Conservation (phyloP, 2,329 filamentous ascomycete species). For the Acephala macrosclerotiorum region DNA sequence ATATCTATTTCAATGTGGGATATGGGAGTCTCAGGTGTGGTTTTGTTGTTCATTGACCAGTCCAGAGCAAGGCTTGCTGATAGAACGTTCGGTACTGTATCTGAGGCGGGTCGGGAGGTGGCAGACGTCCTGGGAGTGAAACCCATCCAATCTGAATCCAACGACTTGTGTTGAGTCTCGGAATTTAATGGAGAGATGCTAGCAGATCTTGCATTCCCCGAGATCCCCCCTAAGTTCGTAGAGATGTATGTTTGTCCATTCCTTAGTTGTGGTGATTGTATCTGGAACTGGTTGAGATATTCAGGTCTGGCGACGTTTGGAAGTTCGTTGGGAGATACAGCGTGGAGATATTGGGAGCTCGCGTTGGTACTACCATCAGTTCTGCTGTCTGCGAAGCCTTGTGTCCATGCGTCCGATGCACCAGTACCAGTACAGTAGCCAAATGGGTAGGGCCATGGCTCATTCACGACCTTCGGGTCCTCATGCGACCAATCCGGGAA, state of each 20-base stretch:
- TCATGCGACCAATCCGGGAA: slow-evolving; percentile 2
- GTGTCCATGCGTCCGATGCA: background rate
- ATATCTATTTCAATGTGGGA: background rate
- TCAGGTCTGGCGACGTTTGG: background rate
- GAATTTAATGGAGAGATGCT: background rate
- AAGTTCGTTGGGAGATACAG: background rate
- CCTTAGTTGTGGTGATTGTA: background rate
- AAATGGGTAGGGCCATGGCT: background rate
- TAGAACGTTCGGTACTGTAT: background rate
- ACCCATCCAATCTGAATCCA: slow-evolving; percentile 2
- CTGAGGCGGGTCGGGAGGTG: background rate
- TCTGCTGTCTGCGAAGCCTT: background rate
- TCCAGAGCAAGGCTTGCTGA: slow-evolving; percentile 14
- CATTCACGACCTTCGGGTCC: background rate
- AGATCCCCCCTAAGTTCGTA: background rate
- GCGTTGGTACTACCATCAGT: background rate
- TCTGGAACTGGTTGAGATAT: background rate
- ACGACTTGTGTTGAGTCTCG: background rate
- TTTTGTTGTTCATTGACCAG: slow-evolving; percentile 25
- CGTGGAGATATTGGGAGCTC: background rate
- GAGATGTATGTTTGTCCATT: background rate
- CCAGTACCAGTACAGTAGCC: background rate
- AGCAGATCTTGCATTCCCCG: background rate
- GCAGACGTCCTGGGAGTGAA: background rate
- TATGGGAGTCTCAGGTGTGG: background rate